Conservation (phyloP, 2,329 filamentous ascomycete genomes). For the Apiospora koreana region DNA sequence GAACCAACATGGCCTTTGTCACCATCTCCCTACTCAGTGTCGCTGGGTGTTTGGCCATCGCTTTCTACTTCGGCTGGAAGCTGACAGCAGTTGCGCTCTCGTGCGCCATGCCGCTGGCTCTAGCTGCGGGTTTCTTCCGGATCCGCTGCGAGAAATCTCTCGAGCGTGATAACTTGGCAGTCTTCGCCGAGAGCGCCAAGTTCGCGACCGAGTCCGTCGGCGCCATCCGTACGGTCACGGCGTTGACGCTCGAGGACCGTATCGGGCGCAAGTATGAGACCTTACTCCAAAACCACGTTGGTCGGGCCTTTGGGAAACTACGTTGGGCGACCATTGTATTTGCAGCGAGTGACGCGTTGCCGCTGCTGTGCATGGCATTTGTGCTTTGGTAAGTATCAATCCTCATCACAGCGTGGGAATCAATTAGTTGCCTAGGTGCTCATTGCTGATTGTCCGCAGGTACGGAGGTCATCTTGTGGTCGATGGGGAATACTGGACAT, state of each 20-base stretch:
- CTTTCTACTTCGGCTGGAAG: slow-evolving; percentile 11
- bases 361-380: slow-evolving; percentile 34
- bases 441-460: slow-evolving; percentile 50
- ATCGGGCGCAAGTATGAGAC: slow-evolving; percentile 63
- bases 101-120: not conserved
- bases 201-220: slow-evolving; percentile 75
- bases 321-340: slow-evolving; percentile 66
- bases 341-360: slow-evolving; percentile 65
- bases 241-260: slow-evolving; percentile 67
- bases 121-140: slow-evolving; percentile 36
- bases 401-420: too few species aligned
- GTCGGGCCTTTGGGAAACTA: slow-evolving; percentile 60
- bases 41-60: not conserved
- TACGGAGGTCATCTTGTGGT: slow-evolving; percentile 65
- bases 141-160: slow-evolving; percentile 31
- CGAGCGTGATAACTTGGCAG: slow-evolving; percentile 56
- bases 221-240: slow-evolving; percentile 71
- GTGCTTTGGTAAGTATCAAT: slow-evolving; percentile 28
- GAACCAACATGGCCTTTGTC: slow-evolving; percentile 10
- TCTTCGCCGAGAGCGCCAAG: slow-evolving; percentile 71
- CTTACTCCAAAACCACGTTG: slow-evolving; percentile 61
- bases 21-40: slow-evolving; percentile 2
- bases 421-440: too few species aligned
- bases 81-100: slow-evolving; percentile 8
- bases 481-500: slow-evolving; percentile 47